phyloP scores from a whole-genome alignment of 768 basidiomycete genomes.

The Suillus subluteus region DNA sequence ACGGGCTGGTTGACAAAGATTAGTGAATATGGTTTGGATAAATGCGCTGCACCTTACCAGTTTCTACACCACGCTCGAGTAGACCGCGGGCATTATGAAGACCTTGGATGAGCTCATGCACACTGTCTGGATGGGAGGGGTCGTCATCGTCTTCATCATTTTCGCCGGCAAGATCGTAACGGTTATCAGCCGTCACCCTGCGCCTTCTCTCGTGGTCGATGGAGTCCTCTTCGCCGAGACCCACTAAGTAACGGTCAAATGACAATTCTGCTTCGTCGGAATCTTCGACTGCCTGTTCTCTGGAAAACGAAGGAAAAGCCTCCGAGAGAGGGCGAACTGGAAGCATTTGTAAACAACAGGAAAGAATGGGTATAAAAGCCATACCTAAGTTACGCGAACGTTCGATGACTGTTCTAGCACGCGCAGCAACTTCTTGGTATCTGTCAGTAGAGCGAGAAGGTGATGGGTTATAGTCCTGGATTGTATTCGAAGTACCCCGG shows the following conservation, averaged over 20 bases:
- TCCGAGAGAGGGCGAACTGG: conserved; percentile 1
- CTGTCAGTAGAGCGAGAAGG: background rate
- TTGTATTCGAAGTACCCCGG: background rate
- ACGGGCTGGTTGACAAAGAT: conserved; percentile 4
- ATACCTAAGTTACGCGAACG: conserved; percentile 2
- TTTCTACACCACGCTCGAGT: conserved; percentile 9
- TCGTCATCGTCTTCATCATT: conserved; percentile 1
- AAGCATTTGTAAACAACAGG: background rate
- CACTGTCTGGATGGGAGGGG: background rate
- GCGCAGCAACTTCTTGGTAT: background rate
- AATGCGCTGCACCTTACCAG: background rate
- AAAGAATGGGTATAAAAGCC: background rate
- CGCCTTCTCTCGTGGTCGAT: background rate
- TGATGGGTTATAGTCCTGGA: background rate
- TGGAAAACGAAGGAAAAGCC: background rate
- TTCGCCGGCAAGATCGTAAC: background rate
- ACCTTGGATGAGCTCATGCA: conserved; percentile 1
- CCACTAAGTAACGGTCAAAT: background rate
- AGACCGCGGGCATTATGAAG: conserved; percentile 8
- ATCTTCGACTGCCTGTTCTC: background rate
- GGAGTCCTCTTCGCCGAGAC: background rate
- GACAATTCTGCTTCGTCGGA: background rate
- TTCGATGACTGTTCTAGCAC: background rate
- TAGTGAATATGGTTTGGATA: too few relatives aligned
- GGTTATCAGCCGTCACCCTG: background rate